Conservation (phyloP, 2,329 filamentous ascomycete genomes). For the Mariannaea elegans region DNA sequence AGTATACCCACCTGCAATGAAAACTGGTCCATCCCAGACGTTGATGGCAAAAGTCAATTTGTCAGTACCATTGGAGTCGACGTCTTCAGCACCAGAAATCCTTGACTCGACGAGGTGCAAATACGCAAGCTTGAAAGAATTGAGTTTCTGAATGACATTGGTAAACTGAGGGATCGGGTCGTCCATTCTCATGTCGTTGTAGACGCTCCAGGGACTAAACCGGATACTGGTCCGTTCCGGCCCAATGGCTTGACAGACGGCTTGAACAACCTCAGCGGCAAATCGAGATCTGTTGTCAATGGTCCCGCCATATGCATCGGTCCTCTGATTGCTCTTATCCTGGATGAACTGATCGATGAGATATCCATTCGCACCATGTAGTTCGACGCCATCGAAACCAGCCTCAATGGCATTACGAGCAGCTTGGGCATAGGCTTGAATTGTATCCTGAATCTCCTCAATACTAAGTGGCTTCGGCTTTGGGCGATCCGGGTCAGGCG, state of each 20-base stretch:
- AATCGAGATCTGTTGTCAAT: slow-evolving; percentile 59
- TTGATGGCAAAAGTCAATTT: neutral
- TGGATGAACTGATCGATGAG: slow-evolving; percentile 57
- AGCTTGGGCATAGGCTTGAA: neutral
- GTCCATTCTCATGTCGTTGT: slow-evolving; percentile 68
- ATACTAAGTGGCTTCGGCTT: neutral
- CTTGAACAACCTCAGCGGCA: slow-evolving; percentile 28
- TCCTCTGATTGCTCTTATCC: slow-evolving; percentile 56
- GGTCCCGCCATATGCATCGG: slow-evolving; percentile 58
- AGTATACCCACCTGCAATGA: neutral
- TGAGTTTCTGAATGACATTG: slow-evolving; percentile 53
- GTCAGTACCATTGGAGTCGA: neutral
- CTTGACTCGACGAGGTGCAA: slow-evolving; percentile 14
- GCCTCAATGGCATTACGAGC: slow-evolving; percentile 63
- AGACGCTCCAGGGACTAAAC: slow-evolving; percentile 64
- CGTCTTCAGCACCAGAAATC: neutral
- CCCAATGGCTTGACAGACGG: slow-evolving; percentile 52
- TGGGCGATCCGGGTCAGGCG: neutral
- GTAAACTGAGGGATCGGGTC: slow-evolving; percentile 69
- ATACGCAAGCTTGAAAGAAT: neutral
- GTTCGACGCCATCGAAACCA: no score
- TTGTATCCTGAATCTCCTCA: neutral
- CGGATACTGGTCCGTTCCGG: slow-evolving; percentile 61
- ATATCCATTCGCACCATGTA: slow-evolving; percentile 65
- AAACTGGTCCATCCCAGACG: neutral